Base-by-base conservation (phyloP, 371 early-diverging fungal genomes). In the Dinochytrium kinnereticum region DNA sequence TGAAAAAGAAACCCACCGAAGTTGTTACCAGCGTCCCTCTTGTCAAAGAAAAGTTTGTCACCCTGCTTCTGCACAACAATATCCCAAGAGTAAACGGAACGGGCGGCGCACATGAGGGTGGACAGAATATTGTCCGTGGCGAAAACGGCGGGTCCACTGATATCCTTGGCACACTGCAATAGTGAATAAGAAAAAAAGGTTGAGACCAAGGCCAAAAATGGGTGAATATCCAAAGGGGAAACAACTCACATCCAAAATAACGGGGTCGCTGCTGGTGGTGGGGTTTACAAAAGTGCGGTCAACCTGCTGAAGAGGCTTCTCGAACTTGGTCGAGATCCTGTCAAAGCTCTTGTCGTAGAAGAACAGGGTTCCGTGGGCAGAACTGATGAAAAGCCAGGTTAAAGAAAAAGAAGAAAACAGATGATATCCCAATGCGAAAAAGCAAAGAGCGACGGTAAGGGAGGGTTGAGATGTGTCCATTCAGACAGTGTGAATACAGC, bases 61-160 rank as follows among this genome's bases (percentile, higher is more conserved):
- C 89, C 95, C 33, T 89, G 86, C 78, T 96, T 94, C 80, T 91
- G 94, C 74, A 96, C 90, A 36, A 98, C 90, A 64, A 98, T 90
- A 73, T 98, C 99, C 97, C 97, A 98, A 26, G 97, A 94, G 81
- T 95, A 94, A 38, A 95, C 92, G 21, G 96, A 92, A 72, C 96
- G 92, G 21, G 95, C 88, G 17, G 96, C 87, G 75, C 94, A 92
- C 98, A 98, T 98, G 66, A 98, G 87, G 24, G 95, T 87, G 24
- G 97, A 89, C 36, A 98, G 83, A 30, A 98, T 92, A 53, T 90
- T 81, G 81, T 96, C 98, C 7, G 98, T 96, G 64, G 96, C 95
- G 79, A 93, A 93, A 1, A 98, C 95, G 40, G 87, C 89, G 59
- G 89, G 90, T 73, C 87, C 89, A 68, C 87, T 81, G 13, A 72